phyloP scores from a whole-genome alignment of 805 yeast genomes.

The Saccharomycopsis selenospora region DNA sequence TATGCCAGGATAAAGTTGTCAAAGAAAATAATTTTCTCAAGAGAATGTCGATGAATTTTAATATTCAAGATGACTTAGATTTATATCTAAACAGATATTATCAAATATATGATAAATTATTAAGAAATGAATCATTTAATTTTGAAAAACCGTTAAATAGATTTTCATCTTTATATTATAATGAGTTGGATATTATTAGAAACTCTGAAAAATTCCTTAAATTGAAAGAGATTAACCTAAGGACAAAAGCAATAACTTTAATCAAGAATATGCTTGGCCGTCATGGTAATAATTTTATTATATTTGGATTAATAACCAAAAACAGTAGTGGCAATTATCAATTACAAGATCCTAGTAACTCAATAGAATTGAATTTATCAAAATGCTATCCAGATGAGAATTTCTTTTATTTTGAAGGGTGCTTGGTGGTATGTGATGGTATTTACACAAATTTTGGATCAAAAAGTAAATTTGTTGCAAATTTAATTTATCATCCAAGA shows the following conservation, averaged over 20 bases:
- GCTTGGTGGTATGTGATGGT: constrained; percentile 78
- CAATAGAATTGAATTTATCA: constrained; percentile 56
- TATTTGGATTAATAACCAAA: constrained; percentile 68
- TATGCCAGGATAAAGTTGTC: constrained; percentile 8
- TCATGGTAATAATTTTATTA: constrained; percentile 63
- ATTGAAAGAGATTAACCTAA: constrained; percentile 21
- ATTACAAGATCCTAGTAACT: constrained; percentile 76
- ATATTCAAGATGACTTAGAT: constrained; percentile 30
- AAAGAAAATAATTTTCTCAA: constrained; percentile 10
- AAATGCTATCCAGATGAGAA: constrained; percentile 58
- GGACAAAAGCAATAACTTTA: constrained; percentile 43
- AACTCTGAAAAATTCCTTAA: constrained; percentile 12
- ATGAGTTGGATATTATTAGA: constrained; percentile 12
- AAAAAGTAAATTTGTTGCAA: constrained; percentile 56
- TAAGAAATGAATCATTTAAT: constrained; percentile 53
- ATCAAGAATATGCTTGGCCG: constrained; percentile 84
- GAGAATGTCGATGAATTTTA: constrained; percentile 14
- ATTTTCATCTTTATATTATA: constrained; percentile 30
- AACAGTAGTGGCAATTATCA: constrained; percentile 62
- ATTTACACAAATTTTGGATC: constrained; percentile 59
- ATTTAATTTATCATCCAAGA: constrained; percentile 79
- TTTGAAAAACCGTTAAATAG: constrained; percentile 41
- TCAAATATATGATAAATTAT: constrained; percentile 59
- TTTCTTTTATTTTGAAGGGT: constrained; percentile 65
- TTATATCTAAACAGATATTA: constrained; percentile 50